These are phyloP conservation scores for Ascochyta lentis DNA, from an alignment of 2,329 filamentous ascomycete genomes.

Conservation along the genomic window DNA sequence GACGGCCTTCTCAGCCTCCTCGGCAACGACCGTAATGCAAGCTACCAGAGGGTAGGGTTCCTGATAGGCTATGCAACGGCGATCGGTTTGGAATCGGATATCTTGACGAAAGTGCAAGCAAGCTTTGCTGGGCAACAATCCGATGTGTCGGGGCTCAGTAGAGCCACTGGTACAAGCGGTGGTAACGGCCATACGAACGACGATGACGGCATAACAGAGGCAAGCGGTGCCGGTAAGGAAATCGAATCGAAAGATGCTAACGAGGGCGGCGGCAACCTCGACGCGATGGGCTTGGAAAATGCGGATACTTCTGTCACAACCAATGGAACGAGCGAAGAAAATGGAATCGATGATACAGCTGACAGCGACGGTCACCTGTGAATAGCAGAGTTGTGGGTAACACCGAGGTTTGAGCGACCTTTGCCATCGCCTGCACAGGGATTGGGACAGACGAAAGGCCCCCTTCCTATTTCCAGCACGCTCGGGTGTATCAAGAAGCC, in stretches of 20 bases:
- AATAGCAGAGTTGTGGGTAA: neutral
- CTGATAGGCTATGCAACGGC: conserved; percentile 1
- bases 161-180: neutral
- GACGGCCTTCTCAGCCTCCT: neutral
- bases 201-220: neutral
- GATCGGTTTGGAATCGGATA: neutral
- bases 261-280: neutral
- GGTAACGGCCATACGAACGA: neutral
- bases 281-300: neutral
- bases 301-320: neutral
- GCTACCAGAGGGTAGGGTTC: neutral
- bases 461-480: too few species aligned
- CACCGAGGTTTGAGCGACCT: neutral
- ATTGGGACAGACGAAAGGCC: neutral
- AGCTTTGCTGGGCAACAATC: neutral
- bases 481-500: too few species aligned
- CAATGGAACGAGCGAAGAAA: neutral
- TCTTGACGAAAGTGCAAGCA: neutral
- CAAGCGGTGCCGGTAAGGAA: neutral
- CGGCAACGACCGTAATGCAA: neutral
- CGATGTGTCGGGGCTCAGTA: neutral
- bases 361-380: neutral
- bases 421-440: neutral
- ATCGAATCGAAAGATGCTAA: neutral
- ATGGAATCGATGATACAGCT: too few species aligned